A percentile compares a stretch with the other conserved stretches of the same genome.
phyloP scores from a whole-genome alignment of 192 early-diverging fungal genomes.

The Rhizoclosmatium globosum region DNA sequence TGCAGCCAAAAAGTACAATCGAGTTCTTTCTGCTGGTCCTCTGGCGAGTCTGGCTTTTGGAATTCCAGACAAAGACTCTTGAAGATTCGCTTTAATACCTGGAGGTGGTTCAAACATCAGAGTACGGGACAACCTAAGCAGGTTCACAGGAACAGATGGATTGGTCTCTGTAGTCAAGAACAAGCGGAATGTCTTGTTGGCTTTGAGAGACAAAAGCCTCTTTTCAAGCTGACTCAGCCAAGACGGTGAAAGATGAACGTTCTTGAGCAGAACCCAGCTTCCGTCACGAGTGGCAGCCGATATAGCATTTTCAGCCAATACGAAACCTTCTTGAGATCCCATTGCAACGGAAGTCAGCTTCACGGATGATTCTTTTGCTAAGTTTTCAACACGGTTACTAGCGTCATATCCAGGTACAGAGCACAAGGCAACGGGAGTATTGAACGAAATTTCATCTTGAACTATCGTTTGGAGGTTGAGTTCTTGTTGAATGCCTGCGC shows the following conservation, averaged over 20 bases:
- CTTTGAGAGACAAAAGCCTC: constrained; percentile 84
- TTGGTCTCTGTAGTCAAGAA: constrained; percentile 99
- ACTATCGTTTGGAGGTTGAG: constrained; percentile 77
- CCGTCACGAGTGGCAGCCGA: constrained; percentile 82
- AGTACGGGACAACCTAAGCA: constrained; percentile 88
- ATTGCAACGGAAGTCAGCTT: constrained; percentile 89
- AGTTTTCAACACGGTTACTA: constrained; percentile 89
- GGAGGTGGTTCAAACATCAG: constrained; percentile 97
- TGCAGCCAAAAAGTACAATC: constrained; percentile 93
- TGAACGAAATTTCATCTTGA: constrained; percentile 69
- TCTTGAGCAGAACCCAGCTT: constrained; percentile 96
- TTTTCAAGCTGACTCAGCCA: constrained; percentile 98
- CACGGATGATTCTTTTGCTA: constrained; percentile 73
- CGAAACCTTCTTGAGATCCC: constrained; percentile 95
- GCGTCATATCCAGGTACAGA: constrained; percentile 96
- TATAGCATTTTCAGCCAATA: constrained; percentile 90
- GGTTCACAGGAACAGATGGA: constrained; percentile 92
- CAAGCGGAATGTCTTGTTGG: constrained; percentile 86
- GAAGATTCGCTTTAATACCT: constrained; percentile 93
- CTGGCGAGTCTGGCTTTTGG: constrained; percentile 58
- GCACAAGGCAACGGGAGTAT: constrained; percentile 91
- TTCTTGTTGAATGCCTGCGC: constrained; percentile 61
- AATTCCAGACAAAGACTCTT: constrained; percentile 80
- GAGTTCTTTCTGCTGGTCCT: constrained; percentile 85
- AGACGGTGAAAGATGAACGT: constrained; percentile 93